Evolutionary conservation across 1,284 basidiomycete species (phyloP).

Genomic region (Moesziomyces antarcticus): DNA sequence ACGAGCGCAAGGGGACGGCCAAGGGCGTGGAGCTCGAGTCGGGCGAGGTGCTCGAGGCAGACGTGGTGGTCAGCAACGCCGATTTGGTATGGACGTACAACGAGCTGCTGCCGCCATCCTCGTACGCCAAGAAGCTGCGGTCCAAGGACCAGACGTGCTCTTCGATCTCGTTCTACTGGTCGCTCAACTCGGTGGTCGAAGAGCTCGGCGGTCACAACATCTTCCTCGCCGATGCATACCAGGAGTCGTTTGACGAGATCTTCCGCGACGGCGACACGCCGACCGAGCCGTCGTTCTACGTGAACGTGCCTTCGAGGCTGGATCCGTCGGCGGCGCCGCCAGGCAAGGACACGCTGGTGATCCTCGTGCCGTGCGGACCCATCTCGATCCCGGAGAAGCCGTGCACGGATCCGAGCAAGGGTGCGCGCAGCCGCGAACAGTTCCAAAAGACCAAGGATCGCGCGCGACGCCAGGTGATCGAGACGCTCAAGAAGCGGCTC

Average conservation of each 20-base stretch:
- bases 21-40: constrained; percentile 69
- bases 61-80: constrained; percentile 72
- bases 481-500: constrained; percentile 51
- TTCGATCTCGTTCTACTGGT: constrained; percentile 73
- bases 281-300: constrained; percentile 72
- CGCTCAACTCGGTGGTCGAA: constrained; percentile 69
- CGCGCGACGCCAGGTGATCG: constrained; percentile 56
- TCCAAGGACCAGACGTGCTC: constrained; percentile 70
- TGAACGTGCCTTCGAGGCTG: constrained; percentile 71
- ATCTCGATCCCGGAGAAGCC: constrained; percentile 51
- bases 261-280: constrained; percentile 71
- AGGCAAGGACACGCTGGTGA: constrained; percentile 68
- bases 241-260: constrained; percentile 72
- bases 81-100: constrained; percentile 72
- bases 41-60: constrained; percentile 70
- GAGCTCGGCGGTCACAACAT: constrained; percentile 71
- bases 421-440: constrained; percentile 45
- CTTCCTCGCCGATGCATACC: constrained; percentile 69
- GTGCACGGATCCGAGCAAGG: constrained; percentile 35
- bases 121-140: constrained; percentile 60
- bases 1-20: constrained; percentile 27
- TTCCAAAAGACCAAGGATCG: constrained; percentile 37
- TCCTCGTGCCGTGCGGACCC: constrained; percentile 69
- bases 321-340: constrained; percentile 67
- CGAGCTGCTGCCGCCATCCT: constrained; percentile 68